phyloP scores from a whole-genome alignment of 805 yeast genomes.

The Zygosaccharomyces pseudorouxii region DNA sequence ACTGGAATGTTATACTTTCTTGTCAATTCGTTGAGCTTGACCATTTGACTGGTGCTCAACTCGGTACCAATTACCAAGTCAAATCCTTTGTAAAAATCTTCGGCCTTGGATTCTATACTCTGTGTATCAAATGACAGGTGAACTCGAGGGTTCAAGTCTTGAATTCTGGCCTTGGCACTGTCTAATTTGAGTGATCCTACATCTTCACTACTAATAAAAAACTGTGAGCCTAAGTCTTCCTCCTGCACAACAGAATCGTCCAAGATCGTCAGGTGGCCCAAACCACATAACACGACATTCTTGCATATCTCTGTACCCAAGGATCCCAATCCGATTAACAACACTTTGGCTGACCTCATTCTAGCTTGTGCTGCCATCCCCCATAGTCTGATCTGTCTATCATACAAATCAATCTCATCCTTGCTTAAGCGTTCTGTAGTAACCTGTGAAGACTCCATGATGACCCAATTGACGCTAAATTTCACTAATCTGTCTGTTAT shows the following conservation, averaged over 20 bases:
- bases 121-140: conserved; percentile 43
- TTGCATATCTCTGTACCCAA: conserved; percentile 79
- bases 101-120: conserved; percentile 22
- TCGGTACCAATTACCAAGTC: conserved; percentile 78
- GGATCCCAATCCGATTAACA: conserved; percentile 69
- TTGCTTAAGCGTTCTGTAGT: conserved; percentile 23
- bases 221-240: conserved; percentile 69
- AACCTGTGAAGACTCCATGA: neutral
- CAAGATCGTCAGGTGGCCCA: conserved; percentile 68
- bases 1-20: conserved; percentile 59
- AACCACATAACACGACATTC: conserved; percentile 82
- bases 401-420: conserved; percentile 89
- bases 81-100: conserved; percentile 47
- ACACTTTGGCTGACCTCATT: conserved; percentile 65
- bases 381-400: conserved; percentile 93
- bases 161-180: conserved; percentile 51
- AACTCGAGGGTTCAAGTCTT: conserved; percentile 79
- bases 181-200: conserved; percentile 55
- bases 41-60: conserved; percentile 39
- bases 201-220: conserved; percentile 55
- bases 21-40: conserved; percentile 49
- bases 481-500: neutral
- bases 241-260: conserved; percentile 54
- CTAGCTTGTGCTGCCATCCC: conserved; percentile 86
- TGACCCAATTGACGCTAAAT: neutral